phyloP scores from a whole-genome alignment of 306 rosid species.

The Ziziphus jujuba region DNA sequence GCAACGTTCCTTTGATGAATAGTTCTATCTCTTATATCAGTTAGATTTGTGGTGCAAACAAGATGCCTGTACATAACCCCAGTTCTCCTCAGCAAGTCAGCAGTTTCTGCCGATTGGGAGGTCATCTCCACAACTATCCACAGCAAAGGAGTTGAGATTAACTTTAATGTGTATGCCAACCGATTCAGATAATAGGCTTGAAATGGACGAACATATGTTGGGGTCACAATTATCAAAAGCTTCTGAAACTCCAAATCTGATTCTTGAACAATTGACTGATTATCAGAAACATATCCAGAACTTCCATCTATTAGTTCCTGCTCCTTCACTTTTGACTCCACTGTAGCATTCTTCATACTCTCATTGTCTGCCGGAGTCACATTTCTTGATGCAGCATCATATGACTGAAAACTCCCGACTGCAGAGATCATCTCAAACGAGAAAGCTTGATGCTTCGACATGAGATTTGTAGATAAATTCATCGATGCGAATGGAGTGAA shows the following conservation, averaged over 20 bases:
- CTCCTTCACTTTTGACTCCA: slow-evolving; percentile 34
- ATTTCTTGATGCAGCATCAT: slow-evolving; percentile 35
- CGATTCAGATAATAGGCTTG: slow-evolving; percentile 76
- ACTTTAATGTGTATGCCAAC: slow-evolving; percentile 61
- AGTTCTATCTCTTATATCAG: slow-evolving; percentile 48
- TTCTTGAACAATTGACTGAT: slow-evolving; percentile 26
- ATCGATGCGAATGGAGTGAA: slow-evolving; percentile 62
- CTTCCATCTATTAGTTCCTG: slow-evolving; percentile 23
- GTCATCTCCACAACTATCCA: slow-evolving; percentile 90
- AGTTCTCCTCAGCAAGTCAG: slow-evolving; percentile 63
- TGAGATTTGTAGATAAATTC: slow-evolving; percentile 46
- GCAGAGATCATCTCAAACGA: slow-evolving; percentile 54
- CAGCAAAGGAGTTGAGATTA: slow-evolving; percentile 61
- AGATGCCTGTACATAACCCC: slow-evolving; percentile 88
- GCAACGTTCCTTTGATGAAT: slow-evolving; percentile 75
- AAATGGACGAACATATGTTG: slow-evolving; percentile 50
- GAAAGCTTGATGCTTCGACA: slow-evolving; percentile 64
- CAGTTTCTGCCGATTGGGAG: slow-evolving; percentile 82
- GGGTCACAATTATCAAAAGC: slow-evolving; percentile 82
- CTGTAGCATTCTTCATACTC: slow-evolving; percentile 32
- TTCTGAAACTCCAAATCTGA: slow-evolving; percentile 47
- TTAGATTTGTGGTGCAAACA: slow-evolving; percentile 56
- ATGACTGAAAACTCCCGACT: slow-evolving; percentile 40
- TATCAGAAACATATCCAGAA: slow-evolving; percentile 21
- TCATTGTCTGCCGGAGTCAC: slow-evolving; percentile 16